Percentiles rank a stretch among this genome's conserved stretches.
Evolutionary conservation across 1,284 basidiomycete genomes (phyloP).

Genomic region (Moesziomyces sp.): DNA sequence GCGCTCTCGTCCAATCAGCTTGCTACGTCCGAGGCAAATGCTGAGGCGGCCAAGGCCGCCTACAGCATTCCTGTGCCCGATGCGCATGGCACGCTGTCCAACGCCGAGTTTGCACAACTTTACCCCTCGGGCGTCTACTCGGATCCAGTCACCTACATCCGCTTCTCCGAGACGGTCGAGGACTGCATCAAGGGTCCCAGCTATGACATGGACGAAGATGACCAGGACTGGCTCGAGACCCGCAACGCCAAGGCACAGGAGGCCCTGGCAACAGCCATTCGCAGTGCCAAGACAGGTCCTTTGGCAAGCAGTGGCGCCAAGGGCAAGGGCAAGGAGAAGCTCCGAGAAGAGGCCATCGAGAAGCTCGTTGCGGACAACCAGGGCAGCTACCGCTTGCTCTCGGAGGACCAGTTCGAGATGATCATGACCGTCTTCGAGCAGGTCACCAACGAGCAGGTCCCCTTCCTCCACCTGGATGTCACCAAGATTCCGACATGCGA

Average conservation of each 20-base stretch:
- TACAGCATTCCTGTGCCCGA: conserved; percentile 68
- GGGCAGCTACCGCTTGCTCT: conserved; percentile 70
- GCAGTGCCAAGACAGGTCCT: conserved; percentile 73
- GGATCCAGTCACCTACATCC: conserved; percentile 76
- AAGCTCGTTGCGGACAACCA: conserved; percentile 69
- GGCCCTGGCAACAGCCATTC: conserved; percentile 81
- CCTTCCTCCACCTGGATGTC: conserved; percentile 81
- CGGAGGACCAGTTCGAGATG: conserved; percentile 91
- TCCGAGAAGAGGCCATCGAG: conserved; percentile 71
- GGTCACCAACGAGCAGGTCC: conserved; percentile 85
- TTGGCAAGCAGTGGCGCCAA: conserved; percentile 38
- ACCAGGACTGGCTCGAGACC: conserved; percentile 90
- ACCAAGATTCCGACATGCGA: conserved; percentile 58
- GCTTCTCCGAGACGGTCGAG: conserved; percentile 88
- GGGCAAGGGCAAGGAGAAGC: conserved; percentile 68
- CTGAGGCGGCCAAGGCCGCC: conserved; percentile 43
- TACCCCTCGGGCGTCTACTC: conserved; percentile 64
- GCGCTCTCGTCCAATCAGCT: conserved; percentile 66
- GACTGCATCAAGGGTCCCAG: conserved; percentile 77
- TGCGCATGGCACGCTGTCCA: conserved; percentile 53
- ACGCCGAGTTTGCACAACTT: conserved; percentile 52
- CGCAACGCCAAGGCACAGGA: conserved; percentile 89
- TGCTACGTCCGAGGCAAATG: conserved; percentile 42
- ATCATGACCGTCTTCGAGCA: conserved; percentile 95
- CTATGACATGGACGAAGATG: conserved; percentile 96